These are phyloP conservation scores for Tubosaeta sp. DNA, from an alignment of 768 basidiomycete species.

Conservation along the genomic window DNA sequence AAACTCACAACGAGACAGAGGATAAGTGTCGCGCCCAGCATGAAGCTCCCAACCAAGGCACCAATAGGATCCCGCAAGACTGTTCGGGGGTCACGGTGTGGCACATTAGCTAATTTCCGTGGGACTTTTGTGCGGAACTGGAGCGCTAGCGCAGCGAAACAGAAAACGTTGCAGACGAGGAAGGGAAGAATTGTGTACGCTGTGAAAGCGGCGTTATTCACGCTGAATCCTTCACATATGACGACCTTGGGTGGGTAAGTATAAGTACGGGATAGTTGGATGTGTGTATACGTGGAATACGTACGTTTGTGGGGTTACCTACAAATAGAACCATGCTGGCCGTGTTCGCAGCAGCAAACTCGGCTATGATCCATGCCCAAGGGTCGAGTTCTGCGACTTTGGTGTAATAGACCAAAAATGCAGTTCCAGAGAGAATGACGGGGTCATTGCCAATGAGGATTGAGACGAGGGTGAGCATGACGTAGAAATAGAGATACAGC, in stretches of 20 bases:
- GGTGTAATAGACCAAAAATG: constrained; percentile 88
- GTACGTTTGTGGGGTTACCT: constrained; percentile 85
- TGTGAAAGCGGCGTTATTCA: constrained; percentile 76
- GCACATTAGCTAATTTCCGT: constrained; percentile 33
- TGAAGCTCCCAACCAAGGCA: constrained; percentile 65
- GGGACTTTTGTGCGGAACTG: constrained; percentile 62
- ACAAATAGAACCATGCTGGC: constrained; percentile 74
- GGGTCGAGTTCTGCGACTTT: constrained; percentile 48
- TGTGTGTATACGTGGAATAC: constrained; percentile 1
- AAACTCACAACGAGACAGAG: constrained; percentile 75
- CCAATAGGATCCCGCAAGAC: constrained; percentile 72
- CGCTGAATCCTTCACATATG: constrained; percentile 77
- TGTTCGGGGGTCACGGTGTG: constrained; percentile 46
- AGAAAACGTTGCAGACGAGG: constrained; percentile 59
- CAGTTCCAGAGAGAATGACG: constrained; percentile 86
- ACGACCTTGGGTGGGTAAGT: constrained; percentile 43
- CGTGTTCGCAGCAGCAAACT: constrained; percentile 78
- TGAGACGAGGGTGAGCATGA: constrained; percentile 75
- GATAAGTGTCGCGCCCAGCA: constrained; percentile 66
- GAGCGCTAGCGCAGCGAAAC: constrained; percentile 51
- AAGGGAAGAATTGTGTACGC: constrained; percentile 83
- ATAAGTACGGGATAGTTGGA: neutral
- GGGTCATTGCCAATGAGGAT: constrained; percentile 91
- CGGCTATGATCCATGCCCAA: constrained; percentile 66
- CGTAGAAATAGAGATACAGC: constrained; percentile 77